These are phyloP conservation scores for Graphilbum fragrans DNA, from an alignment of 2,329 filamentous ascomycete genomes.

Conservation along the genomic window DNA sequence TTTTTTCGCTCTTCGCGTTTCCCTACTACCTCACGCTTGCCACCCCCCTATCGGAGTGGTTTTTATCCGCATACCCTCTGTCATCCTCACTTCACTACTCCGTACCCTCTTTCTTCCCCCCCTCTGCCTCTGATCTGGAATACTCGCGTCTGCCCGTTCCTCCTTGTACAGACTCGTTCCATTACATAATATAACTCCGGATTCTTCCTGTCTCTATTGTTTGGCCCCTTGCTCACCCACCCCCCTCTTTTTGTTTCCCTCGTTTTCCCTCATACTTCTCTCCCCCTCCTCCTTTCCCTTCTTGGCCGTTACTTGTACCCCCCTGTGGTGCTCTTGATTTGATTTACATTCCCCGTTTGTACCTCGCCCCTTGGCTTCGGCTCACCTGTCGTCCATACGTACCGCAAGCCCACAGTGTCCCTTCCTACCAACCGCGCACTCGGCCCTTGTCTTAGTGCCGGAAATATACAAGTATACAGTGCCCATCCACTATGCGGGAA, in stretches of 20 bases:
- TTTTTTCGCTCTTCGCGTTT: too few relatives aligned
- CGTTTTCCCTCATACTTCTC: neutral
- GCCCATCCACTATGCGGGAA: neutral
- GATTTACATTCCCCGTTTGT: neutral
- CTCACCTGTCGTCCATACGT: neutral
- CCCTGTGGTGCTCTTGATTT: neutral
- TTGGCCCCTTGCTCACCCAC: too few relatives aligned
- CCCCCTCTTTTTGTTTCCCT: neutral
- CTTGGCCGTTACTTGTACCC: neutral
- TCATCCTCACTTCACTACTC: neutral
- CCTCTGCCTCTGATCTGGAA: too few relatives aligned
- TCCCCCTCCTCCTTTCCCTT: too few relatives aligned
- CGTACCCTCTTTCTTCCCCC: too few relatives aligned
- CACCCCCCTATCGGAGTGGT: too few relatives aligned
- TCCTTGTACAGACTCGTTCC: too few relatives aligned
- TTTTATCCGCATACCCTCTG: too few relatives aligned
- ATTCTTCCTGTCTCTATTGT: too few relatives aligned
- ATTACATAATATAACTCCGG: too few relatives aligned
- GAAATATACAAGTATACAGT: constrained; percentile 3
- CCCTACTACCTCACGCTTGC: too few relatives aligned
- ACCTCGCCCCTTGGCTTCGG: neutral
- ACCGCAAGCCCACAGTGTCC: neutral
- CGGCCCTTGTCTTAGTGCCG: neutral
- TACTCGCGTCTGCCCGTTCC: too few relatives aligned
- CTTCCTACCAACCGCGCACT: neutral